Evolutionary conservation across 805 yeast species (phyloP).

Genomic region (Isabelozyma gotoi): DNA sequence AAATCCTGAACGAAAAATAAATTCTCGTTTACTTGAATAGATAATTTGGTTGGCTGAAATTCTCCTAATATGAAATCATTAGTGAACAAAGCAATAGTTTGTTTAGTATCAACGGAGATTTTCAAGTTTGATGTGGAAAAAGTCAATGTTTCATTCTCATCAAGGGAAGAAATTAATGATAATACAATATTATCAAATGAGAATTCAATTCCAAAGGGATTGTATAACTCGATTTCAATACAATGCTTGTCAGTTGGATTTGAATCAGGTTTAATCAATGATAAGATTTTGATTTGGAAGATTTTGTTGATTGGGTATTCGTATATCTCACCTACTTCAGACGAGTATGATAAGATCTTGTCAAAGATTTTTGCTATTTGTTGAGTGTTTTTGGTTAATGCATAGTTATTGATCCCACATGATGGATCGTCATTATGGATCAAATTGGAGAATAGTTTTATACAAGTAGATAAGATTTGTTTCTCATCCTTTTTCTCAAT

Average conservation of each 20-base stretch:
- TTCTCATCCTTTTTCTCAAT: conserved; percentile 20
- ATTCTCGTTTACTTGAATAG: conserved; percentile 14
- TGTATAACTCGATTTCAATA: conserved; percentile 32
- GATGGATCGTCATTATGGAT: conserved; percentile 11
- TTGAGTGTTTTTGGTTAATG: conserved; percentile 14
- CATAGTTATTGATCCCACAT: conserved; percentile 28
- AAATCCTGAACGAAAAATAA: conserved; percentile 16
- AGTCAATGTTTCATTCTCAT: conserved; percentile 6
- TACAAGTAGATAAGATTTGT: conserved; percentile 37
- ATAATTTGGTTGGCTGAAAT: conserved; percentile 22
- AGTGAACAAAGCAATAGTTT: conserved; percentile 18
- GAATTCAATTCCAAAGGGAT: conserved; percentile 24
- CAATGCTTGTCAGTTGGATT: conserved; percentile 30
- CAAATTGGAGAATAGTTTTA: conserved; percentile 39
- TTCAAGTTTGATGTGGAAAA: conserved; percentile 9
- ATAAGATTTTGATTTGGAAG: conserved; percentile 33
- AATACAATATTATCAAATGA: conserved; percentile 19
- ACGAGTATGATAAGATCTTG: conserved; percentile 16
- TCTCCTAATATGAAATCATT: conserved; percentile 31
- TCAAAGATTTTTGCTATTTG: conserved; percentile 16
- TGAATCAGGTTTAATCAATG: conserved; percentile 33
- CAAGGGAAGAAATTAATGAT: neutral
- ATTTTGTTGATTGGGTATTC: conserved; percentile 33
- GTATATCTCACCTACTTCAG: conserved; percentile 14
- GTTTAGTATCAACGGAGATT: conserved; percentile 5